phyloP scores from a whole-genome alignment of 148 eudicot genomes.

The Drosera capensis region DNA sequence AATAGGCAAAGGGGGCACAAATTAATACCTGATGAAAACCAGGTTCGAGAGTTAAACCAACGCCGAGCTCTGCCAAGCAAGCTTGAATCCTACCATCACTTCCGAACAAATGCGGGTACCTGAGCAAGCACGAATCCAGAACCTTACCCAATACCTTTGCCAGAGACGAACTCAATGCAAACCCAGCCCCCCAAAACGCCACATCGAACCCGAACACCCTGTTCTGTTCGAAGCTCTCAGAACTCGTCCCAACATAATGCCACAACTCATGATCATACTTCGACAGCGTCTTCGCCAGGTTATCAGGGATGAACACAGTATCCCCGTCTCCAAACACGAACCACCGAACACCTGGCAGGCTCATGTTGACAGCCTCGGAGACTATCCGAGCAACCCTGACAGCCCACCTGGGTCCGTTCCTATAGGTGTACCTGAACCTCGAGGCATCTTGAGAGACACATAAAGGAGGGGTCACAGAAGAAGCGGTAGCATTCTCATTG shows the following conservation, averaged over 20 bases:
- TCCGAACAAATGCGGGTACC: constrained; percentile 64
- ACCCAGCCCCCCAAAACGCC: constrained; percentile 86
- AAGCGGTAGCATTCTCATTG: neutral
- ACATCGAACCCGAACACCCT: constrained; percentile 31
- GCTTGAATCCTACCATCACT: constrained; percentile 56
- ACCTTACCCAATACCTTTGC: constrained; percentile 49
- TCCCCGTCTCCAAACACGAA: constrained; percentile 79
- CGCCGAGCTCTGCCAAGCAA: constrained; percentile 72
- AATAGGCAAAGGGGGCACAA: neutral
- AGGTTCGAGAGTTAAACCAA: constrained; percentile 44
- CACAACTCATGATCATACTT: constrained; percentile 56
- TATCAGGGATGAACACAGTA: constrained; percentile 57
- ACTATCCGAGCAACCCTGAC: constrained; percentile 55
- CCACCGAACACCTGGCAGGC: constrained; percentile 46
- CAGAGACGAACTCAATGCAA: constrained; percentile 66
- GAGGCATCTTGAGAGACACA: constrained; percentile 42
- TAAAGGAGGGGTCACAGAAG: constrained; percentile 30
- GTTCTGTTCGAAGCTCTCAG: constrained; percentile 47
- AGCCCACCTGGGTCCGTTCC: constrained; percentile 36
- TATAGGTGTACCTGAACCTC: constrained; percentile 33
- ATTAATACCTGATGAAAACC: constrained; percentile 83
- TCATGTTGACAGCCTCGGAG: constrained; percentile 40
- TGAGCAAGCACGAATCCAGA: constrained; percentile 57
- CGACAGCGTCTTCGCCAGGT: constrained; percentile 42
- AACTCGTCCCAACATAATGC: constrained; percentile 58